phyloP scores from a whole-genome alignment of 208 protist genomes.

The Wallacemonas rigidus region DNA sequence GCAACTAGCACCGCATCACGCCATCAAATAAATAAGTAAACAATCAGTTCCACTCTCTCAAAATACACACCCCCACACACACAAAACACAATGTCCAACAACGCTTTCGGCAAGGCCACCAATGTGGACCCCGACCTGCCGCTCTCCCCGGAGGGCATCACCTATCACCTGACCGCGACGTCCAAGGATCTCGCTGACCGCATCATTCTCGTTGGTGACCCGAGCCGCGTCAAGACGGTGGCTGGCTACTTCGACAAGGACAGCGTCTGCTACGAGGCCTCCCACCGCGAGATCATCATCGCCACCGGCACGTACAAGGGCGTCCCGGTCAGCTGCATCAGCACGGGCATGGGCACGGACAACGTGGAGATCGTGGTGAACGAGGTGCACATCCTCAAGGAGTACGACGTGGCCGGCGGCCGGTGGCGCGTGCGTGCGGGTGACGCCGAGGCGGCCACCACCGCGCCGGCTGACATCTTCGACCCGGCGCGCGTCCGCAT shows the following conservation, averaged over 20 bases:
- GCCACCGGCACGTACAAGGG: slow-evolving; percentile 71
- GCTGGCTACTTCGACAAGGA: slow-evolving; percentile 53
- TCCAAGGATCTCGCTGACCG: slow-evolving; percentile 60
- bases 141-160: slow-evolving; percentile 56
- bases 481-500: slow-evolving; percentile 56
- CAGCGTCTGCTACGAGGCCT: slow-evolving; percentile 53
- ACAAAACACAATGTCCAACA: slow-evolving; percentile 34
- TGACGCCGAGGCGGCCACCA: slow-evolving; percentile 18
- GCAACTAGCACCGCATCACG: neutral
- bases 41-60: neutral
- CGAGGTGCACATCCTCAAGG: slow-evolving; percentile 77
- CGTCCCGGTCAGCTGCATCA: slow-evolving; percentile 64
- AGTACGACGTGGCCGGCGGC: slow-evolving; percentile 57
- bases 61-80: neutral
- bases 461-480: slow-evolving; percentile 27
- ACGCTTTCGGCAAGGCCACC: slow-evolving; percentile 26
- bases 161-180: slow-evolving; percentile 62
- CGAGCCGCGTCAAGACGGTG: slow-evolving; percentile 60
- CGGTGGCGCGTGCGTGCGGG: slow-evolving; percentile 42
- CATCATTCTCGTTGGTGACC: slow-evolving; percentile 78
- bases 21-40: slow-evolving; percentile 5
- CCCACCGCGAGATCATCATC: slow-evolving; percentile 71
- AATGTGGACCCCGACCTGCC: slow-evolving; percentile 69
- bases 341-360: slow-evolving; percentile 85
- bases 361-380: slow-evolving; percentile 82